Conservation (phyloP, 345 rosid genomes). For the Melaleuca quinquenervia region DNA sequence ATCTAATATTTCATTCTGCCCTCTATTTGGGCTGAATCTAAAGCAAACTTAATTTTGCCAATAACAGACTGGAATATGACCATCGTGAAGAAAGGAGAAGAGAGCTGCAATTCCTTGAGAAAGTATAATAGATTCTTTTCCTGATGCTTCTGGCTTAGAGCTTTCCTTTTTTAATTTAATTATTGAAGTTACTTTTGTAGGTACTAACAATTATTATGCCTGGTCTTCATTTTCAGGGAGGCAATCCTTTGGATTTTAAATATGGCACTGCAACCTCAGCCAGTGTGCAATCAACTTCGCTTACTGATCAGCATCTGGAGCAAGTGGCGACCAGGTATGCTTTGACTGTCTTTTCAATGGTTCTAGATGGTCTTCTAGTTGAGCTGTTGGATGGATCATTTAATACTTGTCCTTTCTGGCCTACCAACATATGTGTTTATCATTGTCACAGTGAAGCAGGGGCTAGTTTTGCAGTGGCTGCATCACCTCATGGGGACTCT, state of each 20-base stretch:
- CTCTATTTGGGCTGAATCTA: neutral
- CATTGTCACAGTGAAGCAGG: conserved; percentile 66
- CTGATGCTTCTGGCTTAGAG: neutral
- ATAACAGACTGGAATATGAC: conserved; percentile 89
- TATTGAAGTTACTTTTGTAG: neutral
- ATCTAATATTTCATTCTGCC: neutral
- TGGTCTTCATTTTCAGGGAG: conserved; percentile 52
- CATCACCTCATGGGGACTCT: conserved; percentile 89
- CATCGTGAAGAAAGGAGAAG: conserved; percentile 87
- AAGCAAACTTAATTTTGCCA: neutral
- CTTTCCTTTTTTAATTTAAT: neutral
- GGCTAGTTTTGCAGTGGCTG: conserved; percentile 84
- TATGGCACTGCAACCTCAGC: conserved; percentile 56
- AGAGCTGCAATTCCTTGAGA: conserved; percentile 91
- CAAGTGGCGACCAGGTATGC: conserved; percentile 69
- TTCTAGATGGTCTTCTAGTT: neutral
- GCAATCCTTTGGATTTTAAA: conserved; percentile 95
- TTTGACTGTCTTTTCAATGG: conserved; percentile 6
- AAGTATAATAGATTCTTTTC: conserved; percentile 40
- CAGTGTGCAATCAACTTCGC: conserved; percentile 91
- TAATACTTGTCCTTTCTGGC: neutral
- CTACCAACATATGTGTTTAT: neutral
- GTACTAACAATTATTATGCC: neutral
- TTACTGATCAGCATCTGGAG: conserved; percentile 69
- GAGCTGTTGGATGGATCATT: conserved; percentile 7